A percentile compares a stretch with the other conserved stretches of the same genome.
Conservation (phyloP, 805 yeast genomes). For the Ogataea pignaliae region DNA sequence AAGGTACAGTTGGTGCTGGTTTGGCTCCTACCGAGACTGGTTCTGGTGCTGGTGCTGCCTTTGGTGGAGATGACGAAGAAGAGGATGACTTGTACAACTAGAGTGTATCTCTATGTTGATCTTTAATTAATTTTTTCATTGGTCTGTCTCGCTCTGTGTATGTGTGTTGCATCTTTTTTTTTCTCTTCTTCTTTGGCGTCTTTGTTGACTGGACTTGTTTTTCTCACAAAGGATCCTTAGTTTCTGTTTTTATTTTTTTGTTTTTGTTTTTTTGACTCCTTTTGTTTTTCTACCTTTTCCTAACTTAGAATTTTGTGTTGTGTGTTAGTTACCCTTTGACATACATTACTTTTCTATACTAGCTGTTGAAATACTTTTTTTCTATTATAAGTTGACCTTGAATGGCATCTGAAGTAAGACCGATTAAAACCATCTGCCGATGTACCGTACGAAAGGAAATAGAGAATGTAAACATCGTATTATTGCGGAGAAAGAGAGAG, state of each 20-base stretch:
- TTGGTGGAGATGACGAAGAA: slow-evolving; percentile 46
- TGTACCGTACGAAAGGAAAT: too few species aligned
- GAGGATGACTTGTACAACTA: slow-evolving; percentile 42
- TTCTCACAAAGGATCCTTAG: not conserved
- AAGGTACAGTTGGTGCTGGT: slow-evolving; percentile 21
- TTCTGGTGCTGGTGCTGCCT: slow-evolving; percentile 36
- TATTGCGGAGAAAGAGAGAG: too few species aligned
- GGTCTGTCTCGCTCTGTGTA: not conserved
- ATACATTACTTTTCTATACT: too few species aligned
- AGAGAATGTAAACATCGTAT: too few species aligned
- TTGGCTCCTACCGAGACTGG: slow-evolving; percentile 29
- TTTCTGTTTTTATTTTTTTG: not conserved
- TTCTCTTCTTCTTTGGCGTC: not conserved
- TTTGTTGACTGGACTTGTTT: not conserved
- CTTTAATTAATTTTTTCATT: not conserved
- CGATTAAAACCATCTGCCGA: too few species aligned
- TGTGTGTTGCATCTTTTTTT: not conserved
- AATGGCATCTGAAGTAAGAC: too few species aligned
- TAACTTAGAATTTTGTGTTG: too few species aligned
- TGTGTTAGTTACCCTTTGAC: too few species aligned
- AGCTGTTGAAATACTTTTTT: too few species aligned
- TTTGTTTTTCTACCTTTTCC: not conserved
- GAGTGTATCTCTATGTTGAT: not conserved
- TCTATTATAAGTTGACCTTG: too few species aligned
- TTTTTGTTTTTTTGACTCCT: not conserved